Base-by-base conservation (phyloP, 2,329 filamentous ascomycete genomes). In the Penicillium italicum region DNA sequence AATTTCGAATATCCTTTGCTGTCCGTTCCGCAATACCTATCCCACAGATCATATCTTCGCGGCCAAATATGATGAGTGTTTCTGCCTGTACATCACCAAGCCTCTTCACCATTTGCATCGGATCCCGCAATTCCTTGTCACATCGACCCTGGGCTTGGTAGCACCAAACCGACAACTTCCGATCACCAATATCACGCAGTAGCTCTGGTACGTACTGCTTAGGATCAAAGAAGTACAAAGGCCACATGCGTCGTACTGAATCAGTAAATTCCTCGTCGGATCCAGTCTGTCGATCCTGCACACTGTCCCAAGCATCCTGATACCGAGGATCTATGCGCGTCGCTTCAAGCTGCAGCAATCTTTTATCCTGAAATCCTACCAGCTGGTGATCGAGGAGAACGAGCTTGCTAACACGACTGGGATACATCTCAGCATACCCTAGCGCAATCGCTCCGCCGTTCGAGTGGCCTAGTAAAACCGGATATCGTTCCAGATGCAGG, bases 21-120 rank as follows among this genome's bases (percentile, higher is more conserved):
- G 64, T 65, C 24, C 55, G 41, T 16, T 56, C 50, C 10, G 59
- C 58, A 53, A 64, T 64, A n/a, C 54, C 54, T 40, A 53, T 20
- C 1, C 61, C 62, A 37, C 62, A 64, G n/a, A 61, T 57, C 34
- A 61, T 53, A 57, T 70, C 66, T 16, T 68, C 55, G 4, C 51
- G 48, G 2, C 68, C 68, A n/a, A 62, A 61, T 10, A 70, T 55
- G 2, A 69, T 58, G 42, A 71, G 50, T 24, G 65, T 67, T 22
- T 58, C 54, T n/a, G 67, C 66, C 20, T 41, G 58, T 9, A 70
- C 66, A 36, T 56, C 30, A 9, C 43, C 46, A 37, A 70, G 37
- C 10, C 59, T 52, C 10, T 59, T 53, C 5, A 63, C 26, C 61
- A 66, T 68, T 48, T 57, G 50, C 41, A 40, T 50, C 9, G 24